Evolutionary conservation across 306 rosid species (phyloP), one percentile per base, ranked within the genome.

Genomic region (Casuarina cunninghamiana): DNA sequence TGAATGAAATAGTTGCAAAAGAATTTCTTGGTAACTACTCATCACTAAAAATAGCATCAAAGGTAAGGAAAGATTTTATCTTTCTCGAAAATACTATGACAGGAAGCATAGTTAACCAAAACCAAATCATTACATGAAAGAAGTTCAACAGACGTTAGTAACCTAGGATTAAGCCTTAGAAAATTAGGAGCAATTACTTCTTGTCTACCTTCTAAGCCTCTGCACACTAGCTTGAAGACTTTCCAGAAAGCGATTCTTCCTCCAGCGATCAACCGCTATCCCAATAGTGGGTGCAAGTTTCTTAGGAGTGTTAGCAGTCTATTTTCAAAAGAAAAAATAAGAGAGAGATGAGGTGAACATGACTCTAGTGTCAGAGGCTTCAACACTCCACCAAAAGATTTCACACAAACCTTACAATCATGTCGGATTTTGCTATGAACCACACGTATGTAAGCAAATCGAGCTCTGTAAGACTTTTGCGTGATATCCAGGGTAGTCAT

Each of bases 181-280:
- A 26, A 26, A 26, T 26, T 1, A 26, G 11, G 42, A 70, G 11
- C 51, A 48, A 48, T 26, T 57, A 88, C 69, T 86, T 88, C 84
- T 88, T 86, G 4, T 88, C 92, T 70, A 86, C 92, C 83, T 88
- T 88, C 88, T 88, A 88, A 41, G 92, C 92, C 90, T 83, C 65
- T 84, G 92, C 8, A 82, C 88, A 82, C 86, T 88, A 45, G 81
- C 48, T 75, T 88, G 92, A 53, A 88, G 85, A 58, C 90, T 75
- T 77, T 88, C 92, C 37, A 88, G 49, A 37, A 90, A 88, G 17
- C 87, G 72, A 45, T 86, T 88, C 72, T 65, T 86, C 38, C 92
- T 70, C 2, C 90, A 83, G 73, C 86, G 92, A 75, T 88, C 92
- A 39, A 88, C 84, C 35, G 92, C 67, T 12, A 88, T 88, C 37